Evolutionary conservation across 108 stramenopile genomes (phyloP), one percentile per base, ranked within the genome.

Genomic region (Stephanodiscus minutulus): DNA sequence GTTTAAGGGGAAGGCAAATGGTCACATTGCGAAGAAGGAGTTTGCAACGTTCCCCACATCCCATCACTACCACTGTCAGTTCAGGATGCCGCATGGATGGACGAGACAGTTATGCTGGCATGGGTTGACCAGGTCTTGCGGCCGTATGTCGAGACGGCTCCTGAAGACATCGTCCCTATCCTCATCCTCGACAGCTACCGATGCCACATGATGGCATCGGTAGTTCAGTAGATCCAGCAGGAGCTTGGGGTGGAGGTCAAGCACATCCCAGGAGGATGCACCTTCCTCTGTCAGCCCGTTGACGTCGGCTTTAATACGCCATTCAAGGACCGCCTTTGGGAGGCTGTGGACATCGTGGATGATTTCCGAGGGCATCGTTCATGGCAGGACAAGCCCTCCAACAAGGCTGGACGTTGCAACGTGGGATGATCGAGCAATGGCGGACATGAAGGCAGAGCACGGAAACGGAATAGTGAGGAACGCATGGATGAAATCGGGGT

Each of bases 231-330:
- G 10, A 70, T 70, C 17, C 58, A 70, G 18, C 58, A 70, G 18
- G 37, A 28, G 20, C 41, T 60, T 43, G 68, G 58, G 7, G 27
- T 58, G 8, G 57, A 70, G 31, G 56, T 47, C 7, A 21, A 25
- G 28, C 68, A 59, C 57, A 60, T 70, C 56, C 68, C 68, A 17
- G 68, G 68, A 49, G 68, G 68, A 36, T 70, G 68, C 27, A 70
- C 68, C 44, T 33, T 11, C 17, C 44, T 60, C 10, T 68, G 55
- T 37, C 67, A 68, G 36, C 67, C 67, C 33, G 17, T 58, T 15
- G 37, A 68, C 39, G 68, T 58, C 15, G 68, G 58, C 18, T n/a
- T 66, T 21, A 52, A 66, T 20, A n/a, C n/a, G n/a, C n/a, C n/a
- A n/a, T n/a, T n/a, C n/a, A n/a, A n/a, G n/a, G n/a, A n/a, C n/a